Evolutionary conservation across 805 yeast species (phyloP).

Genomic region (Candida tammaniensis): DNA sequence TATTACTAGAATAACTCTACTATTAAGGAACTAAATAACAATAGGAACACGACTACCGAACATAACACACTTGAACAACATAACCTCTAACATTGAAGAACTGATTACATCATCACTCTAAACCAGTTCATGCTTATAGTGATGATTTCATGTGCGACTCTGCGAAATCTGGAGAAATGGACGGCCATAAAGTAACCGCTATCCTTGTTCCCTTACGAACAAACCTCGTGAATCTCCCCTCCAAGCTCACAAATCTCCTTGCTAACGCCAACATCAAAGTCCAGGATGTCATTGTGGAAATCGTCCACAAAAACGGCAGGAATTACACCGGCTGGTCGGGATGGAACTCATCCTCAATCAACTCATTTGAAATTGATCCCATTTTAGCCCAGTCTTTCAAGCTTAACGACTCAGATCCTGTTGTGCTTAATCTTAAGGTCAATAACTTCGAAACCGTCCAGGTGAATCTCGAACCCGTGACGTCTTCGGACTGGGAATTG

Average conservation of each 20-base stretch:
- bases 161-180: conserved; percentile 30
- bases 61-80: too few species aligned
- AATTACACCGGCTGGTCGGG: conserved; percentile 70
- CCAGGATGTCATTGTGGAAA: conserved; percentile 57
- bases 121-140: too few species aligned
- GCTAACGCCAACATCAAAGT: conserved; percentile 52
- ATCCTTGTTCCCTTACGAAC: conserved; percentile 36
- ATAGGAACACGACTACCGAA: too few species aligned
- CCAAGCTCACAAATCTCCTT: conserved; percentile 42
- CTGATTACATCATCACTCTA: too few species aligned
- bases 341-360: conserved; percentile 32
- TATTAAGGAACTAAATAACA: too few species aligned
- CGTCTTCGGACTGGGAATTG: conserved; percentile 84
- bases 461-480: conserved; percentile 74
- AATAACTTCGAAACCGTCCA: conserved; percentile 52
- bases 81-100: too few species aligned
- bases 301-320: conserved; percentile 25
- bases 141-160: neutral
- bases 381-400: conserved; percentile 53
- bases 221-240: conserved; percentile 56
- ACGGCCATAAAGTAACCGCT: conserved; percentile 29
- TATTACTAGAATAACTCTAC: neutral
- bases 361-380: conserved; percentile 62
- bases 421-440: conserved; percentile 45
- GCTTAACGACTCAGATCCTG: conserved; percentile 39